Conservation (phyloP, 768 basidiomycete genomes). For the Leucocoprinus leucothites region DNA sequence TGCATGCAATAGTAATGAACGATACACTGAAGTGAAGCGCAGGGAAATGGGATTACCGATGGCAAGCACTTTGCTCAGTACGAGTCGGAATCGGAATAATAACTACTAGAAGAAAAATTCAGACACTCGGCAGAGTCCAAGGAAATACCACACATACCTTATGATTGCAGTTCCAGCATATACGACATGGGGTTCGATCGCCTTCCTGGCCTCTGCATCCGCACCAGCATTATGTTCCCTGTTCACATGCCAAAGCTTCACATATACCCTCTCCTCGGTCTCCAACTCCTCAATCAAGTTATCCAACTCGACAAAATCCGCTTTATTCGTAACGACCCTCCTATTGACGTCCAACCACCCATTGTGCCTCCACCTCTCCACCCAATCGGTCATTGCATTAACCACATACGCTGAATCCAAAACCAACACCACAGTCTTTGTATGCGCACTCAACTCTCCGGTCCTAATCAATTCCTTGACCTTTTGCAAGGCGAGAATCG, state of each 20-base stretch:
- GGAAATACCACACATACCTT: no score
- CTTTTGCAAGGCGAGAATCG: not conserved
- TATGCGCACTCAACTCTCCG: not conserved
- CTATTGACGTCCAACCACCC: slow-evolving; percentile 11
- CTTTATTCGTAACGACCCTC: slow-evolving; percentile 6
- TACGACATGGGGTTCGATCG: not conserved
- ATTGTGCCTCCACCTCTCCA: slow-evolving; percentile 10
- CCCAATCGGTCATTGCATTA: slow-evolving; percentile 10
- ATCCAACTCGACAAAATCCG: slow-evolving; percentile 8
- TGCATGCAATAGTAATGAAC: no score
- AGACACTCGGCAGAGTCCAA: no score
- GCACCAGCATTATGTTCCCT: not conserved
- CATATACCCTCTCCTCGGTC: not conserved
- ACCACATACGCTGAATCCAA: slow-evolving; percentile 13
- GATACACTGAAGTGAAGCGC: no score
- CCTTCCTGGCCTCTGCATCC: not conserved
- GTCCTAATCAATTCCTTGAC: not conserved
- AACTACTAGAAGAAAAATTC: no score
- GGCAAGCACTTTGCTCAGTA: no score
- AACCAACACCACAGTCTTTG: not conserved
- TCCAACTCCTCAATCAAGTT: slow-evolving; percentile 3
- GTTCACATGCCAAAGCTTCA: slow-evolving; percentile 5
- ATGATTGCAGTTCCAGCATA: no score
- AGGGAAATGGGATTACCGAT: no score
- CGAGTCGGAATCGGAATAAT: no score